These are phyloP conservation scores for Pseudozyma pruni DNA, from an alignment of 1,284 basidiomycete species.

Conservation along the genomic window DNA sequence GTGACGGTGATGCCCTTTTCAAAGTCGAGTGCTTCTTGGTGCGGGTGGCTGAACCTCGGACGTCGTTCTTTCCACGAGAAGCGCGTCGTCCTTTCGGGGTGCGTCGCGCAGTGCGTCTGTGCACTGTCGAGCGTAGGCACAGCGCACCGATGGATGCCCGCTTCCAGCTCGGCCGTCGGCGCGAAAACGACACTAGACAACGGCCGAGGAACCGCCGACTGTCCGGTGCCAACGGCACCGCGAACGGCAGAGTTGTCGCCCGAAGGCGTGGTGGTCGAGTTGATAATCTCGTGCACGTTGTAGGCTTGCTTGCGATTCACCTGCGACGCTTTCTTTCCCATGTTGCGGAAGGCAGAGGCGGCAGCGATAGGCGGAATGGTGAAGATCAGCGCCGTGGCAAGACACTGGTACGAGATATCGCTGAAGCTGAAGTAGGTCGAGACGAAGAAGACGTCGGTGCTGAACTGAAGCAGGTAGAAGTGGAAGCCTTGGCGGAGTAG, in stretches of 20 bases:
- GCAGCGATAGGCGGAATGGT: constrained; percentile 41
- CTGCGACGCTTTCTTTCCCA: constrained; percentile 35
- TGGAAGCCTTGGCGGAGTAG: constrained; percentile 43
- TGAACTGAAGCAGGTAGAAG: constrained; percentile 31
- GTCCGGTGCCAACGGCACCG: not conserved
- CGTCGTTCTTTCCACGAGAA: constrained; percentile 17
- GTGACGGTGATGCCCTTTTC: constrained; percentile 34
- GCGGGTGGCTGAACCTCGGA: constrained; percentile 5
- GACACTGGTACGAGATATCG: constrained; percentile 26
- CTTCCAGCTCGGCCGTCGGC: too few relatives aligned
- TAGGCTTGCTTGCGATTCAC: constrained; percentile 7
- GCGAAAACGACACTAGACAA: too few relatives aligned
- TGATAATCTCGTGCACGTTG: constrained; percentile 42
- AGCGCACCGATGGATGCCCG: too few relatives aligned
- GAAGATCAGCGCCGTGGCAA: constrained; percentile 26
- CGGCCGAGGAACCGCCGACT: not conserved
- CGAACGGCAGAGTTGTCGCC: constrained; percentile 12
- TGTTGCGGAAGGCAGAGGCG: constrained; percentile 35
- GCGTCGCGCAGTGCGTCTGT: too few relatives aligned
- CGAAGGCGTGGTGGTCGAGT: constrained; percentile 21
- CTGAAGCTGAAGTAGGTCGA: constrained; percentile 25
- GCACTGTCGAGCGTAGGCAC: too few relatives aligned
- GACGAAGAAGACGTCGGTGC: constrained; percentile 38
- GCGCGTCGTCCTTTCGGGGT: constrained; percentile 10
- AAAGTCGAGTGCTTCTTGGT: constrained; percentile 6